phyloP scores from a whole-genome alignment of 2,329 filamentous ascomycete species.

The Hymenoscyphus repandus region DNA sequence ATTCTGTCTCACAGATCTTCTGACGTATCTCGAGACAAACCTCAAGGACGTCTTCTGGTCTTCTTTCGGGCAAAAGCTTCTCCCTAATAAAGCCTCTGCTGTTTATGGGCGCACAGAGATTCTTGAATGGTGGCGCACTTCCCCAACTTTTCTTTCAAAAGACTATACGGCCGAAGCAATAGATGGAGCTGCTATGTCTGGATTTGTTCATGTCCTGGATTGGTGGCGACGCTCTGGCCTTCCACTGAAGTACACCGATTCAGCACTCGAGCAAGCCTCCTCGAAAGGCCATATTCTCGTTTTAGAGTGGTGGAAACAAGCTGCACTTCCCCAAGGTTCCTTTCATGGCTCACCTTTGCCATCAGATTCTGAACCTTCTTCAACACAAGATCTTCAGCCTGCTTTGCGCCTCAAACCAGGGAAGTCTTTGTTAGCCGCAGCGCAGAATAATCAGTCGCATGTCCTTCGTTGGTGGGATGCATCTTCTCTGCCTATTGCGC shows the following conservation, averaged over 20 bases:
- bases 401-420: constrained; percentile 67
- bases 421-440: constrained; percentile 76
- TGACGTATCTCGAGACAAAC: constrained; percentile 64
- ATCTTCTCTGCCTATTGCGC: constrained; percentile 71
- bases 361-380: constrained; percentile 11
- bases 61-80: constrained; percentile 73
- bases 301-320: constrained; percentile 87
- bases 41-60: constrained; percentile 76
- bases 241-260: constrained; percentile 77
- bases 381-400: constrained; percentile 24
- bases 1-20: constrained; percentile 75
- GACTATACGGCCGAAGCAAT: constrained; percentile 74
- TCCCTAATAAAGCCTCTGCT: constrained; percentile 82
- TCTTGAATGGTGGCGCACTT: constrained; percentile 86
- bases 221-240: constrained; percentile 87
- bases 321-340: constrained; percentile 52
- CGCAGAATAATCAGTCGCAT: constrained; percentile 72
- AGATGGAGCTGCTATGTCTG: constrained; percentile 80
- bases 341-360: constrained; percentile 27
- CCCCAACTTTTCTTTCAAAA: constrained; percentile 75
- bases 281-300: constrained; percentile 79
- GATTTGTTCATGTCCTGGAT: constrained; percentile 78
- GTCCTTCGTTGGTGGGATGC: constrained; percentile 85
- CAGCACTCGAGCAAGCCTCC: constrained; percentile 81
- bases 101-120: constrained; percentile 82